phyloP scores from a whole-genome alignment of 164 flowering plant genomes.

The Nelumbo lutea region DNA sequence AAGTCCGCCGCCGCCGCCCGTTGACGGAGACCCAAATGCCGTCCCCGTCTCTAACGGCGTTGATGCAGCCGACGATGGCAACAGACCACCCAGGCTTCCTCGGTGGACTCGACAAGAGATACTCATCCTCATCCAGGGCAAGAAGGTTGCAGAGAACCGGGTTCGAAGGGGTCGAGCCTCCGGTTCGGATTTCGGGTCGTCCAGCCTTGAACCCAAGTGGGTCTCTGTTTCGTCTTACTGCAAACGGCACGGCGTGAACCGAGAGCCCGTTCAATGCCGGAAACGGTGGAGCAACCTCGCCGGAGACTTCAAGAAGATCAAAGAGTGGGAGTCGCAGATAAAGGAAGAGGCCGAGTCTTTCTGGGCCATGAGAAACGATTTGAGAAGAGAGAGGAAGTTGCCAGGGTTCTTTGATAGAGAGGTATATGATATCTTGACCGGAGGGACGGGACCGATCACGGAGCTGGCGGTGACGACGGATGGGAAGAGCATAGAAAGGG shows the following conservation, averaged over 20 bases:
- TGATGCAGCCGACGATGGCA: constrained; percentile 24
- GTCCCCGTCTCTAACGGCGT: constrained; percentile 9
- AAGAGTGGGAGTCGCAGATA: constrained; percentile 60
- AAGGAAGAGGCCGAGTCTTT: constrained; percentile 54
- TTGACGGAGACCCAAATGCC: constrained; percentile 4
- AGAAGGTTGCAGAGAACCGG: constrained; percentile 70
- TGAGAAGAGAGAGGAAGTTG: constrained; percentile 64
- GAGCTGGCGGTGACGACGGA: constrained; percentile 12
- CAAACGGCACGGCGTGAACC: constrained; percentile 68
- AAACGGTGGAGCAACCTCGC: constrained; percentile 92
- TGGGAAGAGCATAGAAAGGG: constrained; percentile 11
- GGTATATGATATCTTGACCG: constrained; percentile 69
- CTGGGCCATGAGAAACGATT: constrained; percentile 88
- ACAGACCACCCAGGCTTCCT: constrained; percentile 61
- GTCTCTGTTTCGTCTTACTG: constrained; percentile 82
- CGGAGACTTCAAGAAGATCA: constrained; percentile 85
- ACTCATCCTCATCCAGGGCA: constrained; percentile 81
- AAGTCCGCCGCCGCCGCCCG: not conserved
- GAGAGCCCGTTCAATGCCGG: constrained; percentile 92
- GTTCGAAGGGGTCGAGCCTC: constrained; percentile 49
- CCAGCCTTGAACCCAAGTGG: constrained; percentile 83
- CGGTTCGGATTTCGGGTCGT: constrained; percentile 36
- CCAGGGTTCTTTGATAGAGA: constrained; percentile 90
- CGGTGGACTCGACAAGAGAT: constrained; percentile 97
- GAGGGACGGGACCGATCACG: constrained; percentile 11